Conservation (phyloP, 257 asterid species). For the Perilla frutescens region DNA sequence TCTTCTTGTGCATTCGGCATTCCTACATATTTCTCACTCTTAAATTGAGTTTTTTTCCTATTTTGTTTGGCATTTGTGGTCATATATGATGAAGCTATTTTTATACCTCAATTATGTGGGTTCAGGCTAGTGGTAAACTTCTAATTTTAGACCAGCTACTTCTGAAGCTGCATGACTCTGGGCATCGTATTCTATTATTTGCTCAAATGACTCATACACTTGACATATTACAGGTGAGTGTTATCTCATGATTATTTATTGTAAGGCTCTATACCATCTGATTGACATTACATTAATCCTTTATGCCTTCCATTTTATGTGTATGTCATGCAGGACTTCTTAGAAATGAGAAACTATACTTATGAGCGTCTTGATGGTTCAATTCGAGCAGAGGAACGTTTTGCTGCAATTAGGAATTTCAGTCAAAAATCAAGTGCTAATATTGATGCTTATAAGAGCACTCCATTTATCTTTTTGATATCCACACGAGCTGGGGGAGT, state of each 20-base stretch:
- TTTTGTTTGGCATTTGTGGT: slow-evolving; percentile 9
- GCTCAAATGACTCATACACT: slow-evolving; percentile 98
- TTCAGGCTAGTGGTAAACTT: slow-evolving; percentile 93
- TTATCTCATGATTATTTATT: slow-evolving; percentile 19
- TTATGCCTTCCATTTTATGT: slow-evolving; percentile 26
- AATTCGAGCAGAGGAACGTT: slow-evolving; percentile 94
- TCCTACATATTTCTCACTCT: slow-evolving; percentile 26
- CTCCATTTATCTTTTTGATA: slow-evolving; percentile 80
- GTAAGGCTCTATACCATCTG: slow-evolving; percentile 28
- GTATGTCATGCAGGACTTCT: slow-evolving; percentile 66
- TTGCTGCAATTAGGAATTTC: slow-evolving; percentile 93
- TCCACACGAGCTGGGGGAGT: slow-evolving; percentile 99
- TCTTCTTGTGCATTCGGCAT: slow-evolving; percentile 7
- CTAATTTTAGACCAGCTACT: slow-evolving; percentile 81
- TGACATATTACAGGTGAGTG: slow-evolving; percentile 81
- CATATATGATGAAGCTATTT: slow-evolving; percentile 15
- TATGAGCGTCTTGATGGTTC: slow-evolving; percentile 99
- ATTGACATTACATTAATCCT: slow-evolving; percentile 19
- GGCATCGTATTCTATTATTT: slow-evolving; percentile 85
- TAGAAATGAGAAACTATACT: slow-evolving; percentile 81
- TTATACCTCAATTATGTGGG: slow-evolving; percentile 22
- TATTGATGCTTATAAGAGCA: slow-evolving; percentile 41
- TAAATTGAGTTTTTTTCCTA: slow-evolving; percentile 17
- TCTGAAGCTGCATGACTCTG: slow-evolving; percentile 64
- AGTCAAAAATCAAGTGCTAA: slow-evolving; percentile 54